phyloP scores from a whole-genome alignment of 768 basidiomycete species.

The Hemileccinum rubropunctum region DNA sequence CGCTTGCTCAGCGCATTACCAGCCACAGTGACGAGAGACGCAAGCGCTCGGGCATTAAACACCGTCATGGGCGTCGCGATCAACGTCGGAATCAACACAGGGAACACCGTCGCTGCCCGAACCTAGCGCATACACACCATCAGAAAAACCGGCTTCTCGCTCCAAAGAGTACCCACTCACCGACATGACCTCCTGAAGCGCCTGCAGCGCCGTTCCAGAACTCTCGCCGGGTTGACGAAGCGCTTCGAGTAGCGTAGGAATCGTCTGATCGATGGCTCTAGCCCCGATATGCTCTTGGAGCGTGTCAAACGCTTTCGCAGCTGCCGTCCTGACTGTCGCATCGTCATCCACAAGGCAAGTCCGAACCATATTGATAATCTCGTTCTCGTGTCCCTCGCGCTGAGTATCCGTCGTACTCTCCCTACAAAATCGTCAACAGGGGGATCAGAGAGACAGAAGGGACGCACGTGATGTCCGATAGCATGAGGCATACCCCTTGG shows the following conservation, averaged over 20 bases:
- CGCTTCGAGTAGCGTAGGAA: conserved; percentile 91
- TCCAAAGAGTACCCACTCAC: conserved; percentile 41
- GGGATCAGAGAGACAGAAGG: not conserved
- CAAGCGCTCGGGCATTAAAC: conserved; percentile 92
- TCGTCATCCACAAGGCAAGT: conserved; percentile 86
- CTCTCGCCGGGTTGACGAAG: conserved; percentile 89
- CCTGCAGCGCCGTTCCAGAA: conserved; percentile 94
- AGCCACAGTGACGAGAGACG: conserved; percentile 90
- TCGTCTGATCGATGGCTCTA: conserved; percentile 93
- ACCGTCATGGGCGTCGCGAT: conserved; percentile 88
- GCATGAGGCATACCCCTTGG: conserved; percentile 84
- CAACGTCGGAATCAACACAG: conserved; percentile 91
- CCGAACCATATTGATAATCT: conserved; percentile 84
- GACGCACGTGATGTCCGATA: conserved; percentile 84
- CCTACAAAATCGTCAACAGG: conserved; percentile 40
- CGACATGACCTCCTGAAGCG: conserved; percentile 90
- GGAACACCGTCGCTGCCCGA: conserved; percentile 94
- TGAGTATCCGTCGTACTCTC: conserved; percentile 81
- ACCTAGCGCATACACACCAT: conserved; percentile 49
- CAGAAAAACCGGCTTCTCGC: not conserved
- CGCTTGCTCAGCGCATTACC: conserved; percentile 86
- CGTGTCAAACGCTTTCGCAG: conserved; percentile 85
- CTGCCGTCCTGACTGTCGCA: conserved; percentile 80
- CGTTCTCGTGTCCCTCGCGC: conserved; percentile 83
- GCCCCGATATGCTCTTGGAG: conserved; percentile 90